Evolutionary conservation across 2,329 filamentous ascomycete genomes (phyloP), one percentile per base, ranked within the genome.

Genomic region (Clonostachys byssicola): DNA sequence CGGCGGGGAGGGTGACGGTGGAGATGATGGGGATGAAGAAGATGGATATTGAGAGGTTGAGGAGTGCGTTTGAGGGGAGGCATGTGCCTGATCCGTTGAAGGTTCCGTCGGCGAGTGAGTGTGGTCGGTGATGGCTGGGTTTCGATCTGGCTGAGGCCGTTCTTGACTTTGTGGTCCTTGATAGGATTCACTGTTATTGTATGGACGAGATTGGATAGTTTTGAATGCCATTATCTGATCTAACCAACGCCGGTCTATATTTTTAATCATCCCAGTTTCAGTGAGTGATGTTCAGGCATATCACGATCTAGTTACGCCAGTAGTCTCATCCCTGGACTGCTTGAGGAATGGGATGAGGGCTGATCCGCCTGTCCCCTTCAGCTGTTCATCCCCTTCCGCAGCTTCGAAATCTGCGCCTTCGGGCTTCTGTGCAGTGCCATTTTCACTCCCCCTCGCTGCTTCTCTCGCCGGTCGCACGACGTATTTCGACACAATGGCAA

Each of bases 1-100:
- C 58, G 36, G 59, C 60, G 14, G 57, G 53, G 6, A 55, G 62
- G 42, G 60, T 55, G 8, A 63, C 54, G 30, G 50, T 46, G 40
- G 64, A 61, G 5, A 72, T 75, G 65, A 60, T 71, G 63, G 51
- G 52, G 23, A 71, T 72, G 67, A 64, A 63, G 58, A 74, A 73
- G 59, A 46, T 74, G 42, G 63, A 73, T 44, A 64, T 73, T 53
- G 60, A 54, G 8, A 63, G 48, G 39, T 46, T 74, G 51, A 57
- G 60, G 51, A 63, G n/a, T 30, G 23, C 10, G 12, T 42, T 14
- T 41, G 17, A 34, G 20, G 45, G 34, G 30, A 30, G 23, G 23
- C 23, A 30, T 30, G 23, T 30, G 8, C 23, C 23, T 30, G 23
- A 30, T 9, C 23, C 23, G 23, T 10, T 10, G 23, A 30, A 30